Evolutionary conservation across 2,329 filamentous ascomycete species (phyloP), one percentile per base, ranked within the genome.

Genomic region (Trichoderma brevicompactum): DNA sequence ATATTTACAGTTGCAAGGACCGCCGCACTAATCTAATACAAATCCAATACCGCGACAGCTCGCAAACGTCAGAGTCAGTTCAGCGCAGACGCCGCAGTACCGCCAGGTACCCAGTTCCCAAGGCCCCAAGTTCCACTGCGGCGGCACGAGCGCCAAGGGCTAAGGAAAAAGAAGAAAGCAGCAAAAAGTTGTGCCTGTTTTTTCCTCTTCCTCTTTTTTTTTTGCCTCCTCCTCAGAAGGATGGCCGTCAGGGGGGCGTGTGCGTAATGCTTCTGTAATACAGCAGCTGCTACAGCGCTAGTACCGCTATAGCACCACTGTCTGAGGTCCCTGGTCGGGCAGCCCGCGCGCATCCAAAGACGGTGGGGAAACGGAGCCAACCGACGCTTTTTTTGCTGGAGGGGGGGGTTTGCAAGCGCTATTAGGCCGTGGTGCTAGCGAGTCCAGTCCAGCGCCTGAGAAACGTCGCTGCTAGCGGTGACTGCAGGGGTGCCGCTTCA

Each of bases 141-240:
- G 23, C 43, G 36, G 56, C 44, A 50, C 44, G 56, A 40, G 56
- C 13, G 56, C 56, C 56, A 50, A 7, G 56, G 56, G 46, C 56
- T 40, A 49, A 44, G 41, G 44, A 19, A 44, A 54, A 34, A 36
- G 34, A 40, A 28, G 44, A 60, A 28, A 38, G 12, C n/a, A 19
- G 32, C 12, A 43, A 32, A 43, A 60, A 49, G 6, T 28, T 23
- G 41, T 48, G 50, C 32, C 49, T 55, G 23, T 36, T 28, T 64
- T 34, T 32, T 40, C 36, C 23, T 55, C 48, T 7, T 13, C n/a
- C 32, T 32, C 41, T 23, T 58, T 23, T 34, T 19, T 49, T n/a
- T 58, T 59, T 38, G 41, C 50, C 19, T 19, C 44, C 46, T 59
- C 43, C 43, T 46, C 44, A 38, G 36, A 38, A 38, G 23, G 23